Evolutionary conservation across 1,284 basidiomycete species (phyloP), one percentile per base, ranked within the genome.

Genomic region (Ceratobasidium sp.): DNA sequence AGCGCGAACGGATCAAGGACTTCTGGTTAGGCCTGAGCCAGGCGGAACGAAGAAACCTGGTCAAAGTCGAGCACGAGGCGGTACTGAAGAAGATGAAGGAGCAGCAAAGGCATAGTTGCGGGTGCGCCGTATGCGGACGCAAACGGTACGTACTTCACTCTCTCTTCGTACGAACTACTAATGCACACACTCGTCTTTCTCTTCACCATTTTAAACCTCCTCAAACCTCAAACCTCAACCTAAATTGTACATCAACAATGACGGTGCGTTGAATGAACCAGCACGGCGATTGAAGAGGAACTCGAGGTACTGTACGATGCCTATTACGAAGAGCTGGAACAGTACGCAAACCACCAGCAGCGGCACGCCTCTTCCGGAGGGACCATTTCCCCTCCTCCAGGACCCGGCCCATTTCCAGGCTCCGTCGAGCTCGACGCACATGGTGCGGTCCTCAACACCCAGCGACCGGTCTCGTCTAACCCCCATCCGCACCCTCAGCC

Each of bases 291-390:
- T 84, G 98, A 98, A 86, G 94, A 95, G 85, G 97, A 99, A 87
- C 91, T 99, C 82, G 94, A 98, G 86, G 94, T 96, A 85, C 91
- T 98, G 83, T 98, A 99, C 87, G 95, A 98, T 87, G 94, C 95
- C 85, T 99, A 98, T 88, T 99, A 98, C 88, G 94, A 98, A 82
- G 96, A 98, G 87, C 91, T 99, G 84, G 94, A 98, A 87, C 91
- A 93, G 85, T 98, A 98, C 87, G 96, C 95, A 82, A 92, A 94
- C 83, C 94, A 96, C 84, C 95, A 98, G 87, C 92, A 95, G 87
- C 92, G 91, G 82, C 95, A 95, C 83, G 91, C 92, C 78, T 90
- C 89, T 77, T 92, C 91, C 78, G 92, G 91, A 79, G 92, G 93
- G 76, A 91, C 91, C 63, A 88, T 95, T 77, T 89, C 94, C 76